phyloP scores from a whole-genome alignment of 202 grass and related monocot genomes.

The Cymbopogon flexuosus region DNA sequence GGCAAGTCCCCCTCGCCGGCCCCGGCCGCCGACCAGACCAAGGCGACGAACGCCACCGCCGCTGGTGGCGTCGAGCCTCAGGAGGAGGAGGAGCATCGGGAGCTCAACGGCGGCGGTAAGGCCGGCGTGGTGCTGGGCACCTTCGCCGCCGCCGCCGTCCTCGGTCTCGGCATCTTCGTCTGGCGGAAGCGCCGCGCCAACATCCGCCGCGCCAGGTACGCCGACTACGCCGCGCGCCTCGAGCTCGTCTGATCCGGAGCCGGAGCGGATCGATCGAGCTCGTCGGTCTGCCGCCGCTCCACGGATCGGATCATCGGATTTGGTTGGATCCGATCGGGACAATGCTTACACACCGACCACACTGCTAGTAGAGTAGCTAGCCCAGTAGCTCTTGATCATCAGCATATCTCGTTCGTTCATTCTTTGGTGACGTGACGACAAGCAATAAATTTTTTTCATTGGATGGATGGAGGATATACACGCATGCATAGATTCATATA shows the following conservation, averaged over 20 bases:
- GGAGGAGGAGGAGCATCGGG: neutral
- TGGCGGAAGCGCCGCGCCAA: conserved; percentile 73
- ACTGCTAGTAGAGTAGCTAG: neutral
- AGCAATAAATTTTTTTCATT: neutral
- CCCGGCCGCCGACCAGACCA: conserved; percentile 26
- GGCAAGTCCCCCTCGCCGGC: conserved; percentile 26
- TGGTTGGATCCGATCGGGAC: neutral
- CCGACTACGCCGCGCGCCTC: conserved; percentile 57
- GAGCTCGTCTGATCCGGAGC: conserved; percentile 50
- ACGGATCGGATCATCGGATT: neutral
- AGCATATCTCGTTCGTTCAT: neutral
- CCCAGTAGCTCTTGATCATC: neutral
- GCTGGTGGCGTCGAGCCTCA: neutral
- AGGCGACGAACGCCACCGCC: neutral
- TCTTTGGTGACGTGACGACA: neutral
- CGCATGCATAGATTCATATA: neutral
- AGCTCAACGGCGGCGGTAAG: conserved; percentile 54
- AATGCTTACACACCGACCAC: neutral
- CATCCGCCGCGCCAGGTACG: conserved; percentile 75
- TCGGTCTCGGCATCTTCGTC: conserved; percentile 45
- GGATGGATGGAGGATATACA: neutral
- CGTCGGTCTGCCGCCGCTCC: too few species aligned
- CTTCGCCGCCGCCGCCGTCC: conserved; percentile 49
- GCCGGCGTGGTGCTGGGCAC: conserved; percentile 53
- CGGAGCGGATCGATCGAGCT: too few species aligned